Evolutionary conservation across 805 yeast species (phyloP), one percentile per base, ranked within the genome.

Genomic region (Metschnikowia hibisci): DNA sequence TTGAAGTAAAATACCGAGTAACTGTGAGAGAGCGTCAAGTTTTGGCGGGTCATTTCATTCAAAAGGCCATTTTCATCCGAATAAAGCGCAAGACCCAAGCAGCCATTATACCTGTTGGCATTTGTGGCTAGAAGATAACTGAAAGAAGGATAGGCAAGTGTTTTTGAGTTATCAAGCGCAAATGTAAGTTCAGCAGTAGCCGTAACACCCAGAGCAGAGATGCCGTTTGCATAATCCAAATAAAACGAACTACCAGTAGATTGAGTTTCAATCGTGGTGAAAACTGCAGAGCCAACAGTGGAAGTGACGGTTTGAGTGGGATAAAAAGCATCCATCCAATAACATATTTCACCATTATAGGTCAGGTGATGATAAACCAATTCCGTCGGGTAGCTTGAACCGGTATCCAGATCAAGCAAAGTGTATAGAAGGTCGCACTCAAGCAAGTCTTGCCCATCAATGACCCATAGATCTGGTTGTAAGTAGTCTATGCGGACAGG

Each of bases 401-500:
- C 10, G 32, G 20, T 22, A 18, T 13, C 14, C n/a, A 25, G 7
- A 6, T 28, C 13, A 23, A 22, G 6, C 49, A 33, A 35, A 14
- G 51, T 3, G 14, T 39, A 34, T 8, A 62, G 35, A 15, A 50
- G 52, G 10, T 42, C 34, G 46, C 74, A 69, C 32, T 54, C 53
- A 30, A 51, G 45, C 34, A 66, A 46, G 3, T 40, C 34, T 12
- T 57, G 40, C 5, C 56, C 61, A 42, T 65, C 55, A 50, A 69
- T 48, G 14, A 64, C 66, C 73, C 73, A 69, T 2, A 66, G 32
- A 13, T 68, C 67, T 5, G 69, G 69, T 51, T 64, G 74, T n/a
- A 61, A 16, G 15, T 60, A 25, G 48, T 69, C 74, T 29, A 66
- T 33, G 29, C 68, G 51, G 1, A 62, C 46, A 12, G 51, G 51